Conservation (phyloP, 2,329 filamentous ascomycete genomes). For the Ceratocystis huliohia region DNA sequence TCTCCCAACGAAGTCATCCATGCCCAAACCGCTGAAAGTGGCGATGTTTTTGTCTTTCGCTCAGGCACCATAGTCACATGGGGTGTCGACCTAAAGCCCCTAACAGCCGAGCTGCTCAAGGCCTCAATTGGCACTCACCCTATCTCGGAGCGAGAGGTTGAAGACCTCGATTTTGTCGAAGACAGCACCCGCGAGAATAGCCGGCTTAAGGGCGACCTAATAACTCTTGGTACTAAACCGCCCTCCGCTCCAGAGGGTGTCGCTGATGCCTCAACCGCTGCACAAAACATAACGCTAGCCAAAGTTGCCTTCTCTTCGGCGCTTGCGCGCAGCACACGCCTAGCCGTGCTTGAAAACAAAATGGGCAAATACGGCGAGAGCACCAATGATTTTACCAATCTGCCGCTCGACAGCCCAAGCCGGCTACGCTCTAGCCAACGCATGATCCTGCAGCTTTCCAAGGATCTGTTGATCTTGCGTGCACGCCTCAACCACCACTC, state of each 20-base stretch:
- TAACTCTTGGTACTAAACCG: slow-evolving; percentile 68
- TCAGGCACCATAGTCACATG: slow-evolving; percentile 89
- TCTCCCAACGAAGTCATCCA: slow-evolving; percentile 51
- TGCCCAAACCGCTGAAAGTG: slow-evolving; percentile 48
- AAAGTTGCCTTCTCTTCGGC: slow-evolving; percentile 96
- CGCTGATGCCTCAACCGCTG: slow-evolving; percentile 31
- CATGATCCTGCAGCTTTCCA: slow-evolving; percentile 86
- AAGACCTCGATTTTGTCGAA: slow-evolving; percentile 77
- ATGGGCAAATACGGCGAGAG: slow-evolving; percentile 76
- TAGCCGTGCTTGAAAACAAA: slow-evolving; percentile 78
- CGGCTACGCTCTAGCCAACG: slow-evolving; percentile 40
- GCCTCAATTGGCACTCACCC: slow-evolving; percentile 66
- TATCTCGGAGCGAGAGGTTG: slow-evolving; percentile 59
- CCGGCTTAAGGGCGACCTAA: slow-evolving; percentile 72
- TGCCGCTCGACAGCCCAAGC: slow-evolving; percentile 51
- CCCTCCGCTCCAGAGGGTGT: slow-evolving; percentile 26
- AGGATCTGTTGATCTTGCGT: slow-evolving; percentile 75
- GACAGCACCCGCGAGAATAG: slow-evolving; percentile 62
- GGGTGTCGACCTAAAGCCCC: slow-evolving; percentile 67
- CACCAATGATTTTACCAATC: slow-evolving; percentile 67
- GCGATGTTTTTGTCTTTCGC: slow-evolving; percentile 91
- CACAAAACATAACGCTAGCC: slow-evolving; percentile 55
- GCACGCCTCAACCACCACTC: slow-evolving; percentile 95
- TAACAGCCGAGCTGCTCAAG: slow-evolving; percentile 58
- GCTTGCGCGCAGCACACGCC: slow-evolving; percentile 80